Evolutionary conservation across 148 eudicot species (phyloP).

Genomic region (Persicaria tinctoria): DNA sequence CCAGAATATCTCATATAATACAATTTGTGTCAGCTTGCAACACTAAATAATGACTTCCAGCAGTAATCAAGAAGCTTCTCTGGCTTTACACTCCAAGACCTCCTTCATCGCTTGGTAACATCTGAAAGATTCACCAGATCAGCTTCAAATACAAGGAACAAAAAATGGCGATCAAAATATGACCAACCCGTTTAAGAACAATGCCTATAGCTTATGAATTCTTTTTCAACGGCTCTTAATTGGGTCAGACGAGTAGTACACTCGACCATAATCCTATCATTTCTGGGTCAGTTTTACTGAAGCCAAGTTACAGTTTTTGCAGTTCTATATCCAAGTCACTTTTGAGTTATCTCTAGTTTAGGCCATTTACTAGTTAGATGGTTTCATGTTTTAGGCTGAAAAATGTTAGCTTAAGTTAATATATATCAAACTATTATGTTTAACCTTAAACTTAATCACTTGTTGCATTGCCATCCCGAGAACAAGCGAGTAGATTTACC

Average conservation of each 20-base stretch:
- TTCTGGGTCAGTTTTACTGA: neutral
- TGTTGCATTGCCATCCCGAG: neutral
- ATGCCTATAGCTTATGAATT: neutral
- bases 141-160: neutral
- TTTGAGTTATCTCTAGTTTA: neutral
- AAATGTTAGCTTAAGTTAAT: neutral
- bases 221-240: neutral
- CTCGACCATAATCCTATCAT: neutral
- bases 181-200: neutral
- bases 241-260: neutral
- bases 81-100: neutral
- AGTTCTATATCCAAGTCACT: neutral
- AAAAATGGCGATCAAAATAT: neutral
- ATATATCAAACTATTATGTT: no score
- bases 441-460: neutral
- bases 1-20: neutral
- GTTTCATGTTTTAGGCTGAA: neutral
- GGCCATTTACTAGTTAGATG: neutral
- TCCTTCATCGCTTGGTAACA: constrained; percentile 10
- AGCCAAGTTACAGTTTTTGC: neutral
- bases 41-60: neutral
- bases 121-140: neutral
- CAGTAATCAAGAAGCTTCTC: neutral
- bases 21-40: neutral
- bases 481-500: constrained; percentile 27